Percentiles rank a stretch among this genome's conserved stretches.
phyloP scores from a whole-genome alignment of 257 asterid genomes.

The Scutellaria galericulata region DNA sequence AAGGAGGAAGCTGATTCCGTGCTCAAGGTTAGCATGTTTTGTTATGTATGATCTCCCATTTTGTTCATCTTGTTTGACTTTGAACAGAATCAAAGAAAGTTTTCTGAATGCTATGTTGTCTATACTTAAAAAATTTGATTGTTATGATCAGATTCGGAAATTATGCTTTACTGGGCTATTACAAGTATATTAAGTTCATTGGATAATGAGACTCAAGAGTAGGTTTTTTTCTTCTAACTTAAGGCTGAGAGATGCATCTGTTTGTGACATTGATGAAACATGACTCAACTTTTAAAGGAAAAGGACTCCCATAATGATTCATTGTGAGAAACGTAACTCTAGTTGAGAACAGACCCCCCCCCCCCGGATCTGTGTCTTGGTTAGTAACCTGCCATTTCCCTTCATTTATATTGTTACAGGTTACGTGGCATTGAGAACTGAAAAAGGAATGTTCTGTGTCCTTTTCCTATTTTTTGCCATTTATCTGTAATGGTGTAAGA shows the following conservation, averaged over 20 bases:
- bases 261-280: background rate
- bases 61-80: conserved; percentile 30
- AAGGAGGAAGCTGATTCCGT: conserved; percentile 64
- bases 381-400: background rate
- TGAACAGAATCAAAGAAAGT: background rate
- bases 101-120: conserved; percentile 19
- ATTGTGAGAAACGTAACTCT: background rate
- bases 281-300: conserved; percentile 9
- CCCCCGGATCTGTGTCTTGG: background rate
- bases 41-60: conserved; percentile 15
- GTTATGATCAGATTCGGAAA: conserved; percentile 7
- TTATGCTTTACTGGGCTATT: background rate
- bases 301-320: conserved; percentile 12
- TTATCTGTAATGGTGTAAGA: background rate
- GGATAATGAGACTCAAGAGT: conserved; percentile 1
- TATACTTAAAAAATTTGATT: conserved; percentile 9
- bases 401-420: background rate
- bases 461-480: background rate
- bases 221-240: background rate
- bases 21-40: conserved; percentile 65
- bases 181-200: conserved; percentile 19
- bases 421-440: background rate
- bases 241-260: background rate
- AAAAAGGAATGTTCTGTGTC: background rate
- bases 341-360: too few relatives aligned